Conservation (phyloP, 1,284 basidiomycete genomes). For the Uromyces viciae-fabae region DNA sequence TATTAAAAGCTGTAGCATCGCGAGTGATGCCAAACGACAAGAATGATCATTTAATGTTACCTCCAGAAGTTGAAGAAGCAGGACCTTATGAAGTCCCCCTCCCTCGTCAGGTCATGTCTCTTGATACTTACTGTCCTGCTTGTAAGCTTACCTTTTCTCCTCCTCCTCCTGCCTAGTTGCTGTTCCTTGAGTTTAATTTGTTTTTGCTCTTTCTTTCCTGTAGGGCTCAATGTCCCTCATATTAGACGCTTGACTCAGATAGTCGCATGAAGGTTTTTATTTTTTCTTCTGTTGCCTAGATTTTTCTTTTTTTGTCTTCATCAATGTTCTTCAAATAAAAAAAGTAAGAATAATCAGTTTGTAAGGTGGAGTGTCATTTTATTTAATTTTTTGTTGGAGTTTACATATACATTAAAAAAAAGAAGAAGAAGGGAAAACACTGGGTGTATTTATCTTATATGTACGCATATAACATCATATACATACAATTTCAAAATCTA, state of each 20-base stretch:
- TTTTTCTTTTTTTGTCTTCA: too few relatives aligned
- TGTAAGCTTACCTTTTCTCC: conserved; percentile 23
- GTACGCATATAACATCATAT: too few relatives aligned
- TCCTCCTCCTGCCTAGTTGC: not conserved
- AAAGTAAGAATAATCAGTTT: too few relatives aligned
- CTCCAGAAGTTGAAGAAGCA: conserved; percentile 91
- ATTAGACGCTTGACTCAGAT: conserved; percentile 43
- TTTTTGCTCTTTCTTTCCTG: not conserved
- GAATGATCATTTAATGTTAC: conserved; percentile 86
- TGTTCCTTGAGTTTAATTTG: not conserved
- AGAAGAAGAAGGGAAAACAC: too few relatives aligned
- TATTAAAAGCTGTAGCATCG: conserved; percentile 89
- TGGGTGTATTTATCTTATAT: too few relatives aligned
- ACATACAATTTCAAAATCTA: too few relatives aligned
- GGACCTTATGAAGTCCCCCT: conserved; percentile 83
- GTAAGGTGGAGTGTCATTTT: too few relatives aligned
- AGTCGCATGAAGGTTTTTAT: not conserved
- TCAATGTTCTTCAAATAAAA: too few relatives aligned
- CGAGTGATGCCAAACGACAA: conserved; percentile 89
- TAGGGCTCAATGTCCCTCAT: conserved; percentile 45
- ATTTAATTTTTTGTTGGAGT: too few relatives aligned
- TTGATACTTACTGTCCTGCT: conserved; percentile 47
- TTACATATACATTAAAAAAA: too few relatives aligned
- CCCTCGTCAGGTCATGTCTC: conserved; percentile 56
- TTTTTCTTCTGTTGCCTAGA: too few relatives aligned